phyloP scores from a whole-genome alignment of 2,329 filamentous ascomycete genomes.

The Trichophyton rubrum region DNA sequence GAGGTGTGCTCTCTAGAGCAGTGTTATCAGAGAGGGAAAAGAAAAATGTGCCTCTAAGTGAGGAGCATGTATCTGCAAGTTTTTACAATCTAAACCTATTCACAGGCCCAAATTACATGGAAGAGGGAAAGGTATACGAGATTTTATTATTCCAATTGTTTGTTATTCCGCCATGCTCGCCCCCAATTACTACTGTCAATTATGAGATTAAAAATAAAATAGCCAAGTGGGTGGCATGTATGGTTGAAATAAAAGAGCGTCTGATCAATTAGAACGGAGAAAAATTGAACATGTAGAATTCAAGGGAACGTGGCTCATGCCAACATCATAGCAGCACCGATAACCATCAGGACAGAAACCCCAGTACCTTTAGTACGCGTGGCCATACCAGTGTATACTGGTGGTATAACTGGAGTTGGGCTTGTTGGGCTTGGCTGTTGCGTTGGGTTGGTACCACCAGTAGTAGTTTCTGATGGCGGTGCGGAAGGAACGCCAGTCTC shows the following conservation, averaged over 20 bases:
- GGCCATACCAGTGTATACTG: constrained; percentile 10
- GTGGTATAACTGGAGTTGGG: constrained; percentile 4
- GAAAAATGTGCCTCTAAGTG: too few species aligned
- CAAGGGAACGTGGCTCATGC: constrained; percentile 6
- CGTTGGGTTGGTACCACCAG: constrained; percentile 4
- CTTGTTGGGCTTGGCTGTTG: constrained; percentile 5
- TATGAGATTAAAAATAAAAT: constrained; percentile 2
- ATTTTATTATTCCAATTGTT: background rate
- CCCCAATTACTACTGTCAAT: background rate
- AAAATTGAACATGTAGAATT: background rate
- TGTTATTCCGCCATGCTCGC: background rate
- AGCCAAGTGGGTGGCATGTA: background rate
- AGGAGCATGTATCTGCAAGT: background rate
- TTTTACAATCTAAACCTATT: background rate
- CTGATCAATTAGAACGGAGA: background rate
- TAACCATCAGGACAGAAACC: constrained; percentile 7
- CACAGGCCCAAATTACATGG: background rate
- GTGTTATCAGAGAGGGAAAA: background rate
- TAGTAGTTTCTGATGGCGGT: constrained; percentile 7
- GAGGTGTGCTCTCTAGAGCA: too few species aligned
- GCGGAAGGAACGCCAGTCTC: constrained; percentile 11
- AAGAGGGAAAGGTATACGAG: background rate
- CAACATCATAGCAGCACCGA: constrained; percentile 10
- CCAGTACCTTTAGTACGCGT: constrained; percentile 7
- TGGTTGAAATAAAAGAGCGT: background rate